These are phyloP conservation scores for Ganoderma multipileum DNA, from an alignment of 1,284 basidiomycete genomes.

Conservation along the genomic window DNA sequence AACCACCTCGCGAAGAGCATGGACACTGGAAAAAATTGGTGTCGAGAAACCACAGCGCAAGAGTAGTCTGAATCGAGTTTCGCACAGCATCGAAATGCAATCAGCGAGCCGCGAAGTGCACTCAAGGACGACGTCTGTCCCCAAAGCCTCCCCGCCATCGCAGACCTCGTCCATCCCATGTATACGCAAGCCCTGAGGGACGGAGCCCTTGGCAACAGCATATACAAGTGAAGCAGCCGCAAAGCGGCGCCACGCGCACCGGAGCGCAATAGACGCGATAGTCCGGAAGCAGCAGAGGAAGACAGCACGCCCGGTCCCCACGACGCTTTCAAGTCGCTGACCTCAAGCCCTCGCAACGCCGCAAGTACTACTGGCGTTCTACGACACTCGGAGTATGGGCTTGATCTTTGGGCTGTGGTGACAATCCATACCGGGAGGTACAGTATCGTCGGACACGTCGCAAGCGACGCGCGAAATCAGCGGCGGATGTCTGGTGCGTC, in stretches of 20 bases:
- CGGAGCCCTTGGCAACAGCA: not conserved
- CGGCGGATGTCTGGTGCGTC: conserved; percentile 22
- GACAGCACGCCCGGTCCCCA: conserved; percentile 17
- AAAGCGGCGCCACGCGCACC: not conserved
- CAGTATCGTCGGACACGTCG: not conserved
- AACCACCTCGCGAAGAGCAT: conserved; percentile 13
- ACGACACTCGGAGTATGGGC: not conserved
- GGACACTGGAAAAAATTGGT: conserved; percentile 7
- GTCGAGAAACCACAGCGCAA: conserved; percentile 10
- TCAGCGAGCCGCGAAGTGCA: conserved; percentile 23
- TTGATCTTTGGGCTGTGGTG: not conserved
- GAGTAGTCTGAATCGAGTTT: conserved; percentile 26
- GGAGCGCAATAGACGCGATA: conserved; percentile 12
- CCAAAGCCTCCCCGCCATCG: not conserved
- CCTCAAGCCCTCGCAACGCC: not conserved
- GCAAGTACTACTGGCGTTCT: not conserved
- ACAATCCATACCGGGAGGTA: not conserved
- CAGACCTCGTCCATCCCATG: not conserved
- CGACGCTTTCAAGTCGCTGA: conserved; percentile 18
- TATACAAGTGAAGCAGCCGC: conserved; percentile 2
- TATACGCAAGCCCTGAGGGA: conserved; percentile 1
- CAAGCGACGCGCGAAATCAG: not conserved
- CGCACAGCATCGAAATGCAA: conserved; percentile 9
- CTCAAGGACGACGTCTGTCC: conserved; percentile 12
- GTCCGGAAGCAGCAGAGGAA: not conserved